Base-by-base conservation (phyloP, 192 early-diverging fungal genomes). In the Entophlyctis luteolus region DNA sequence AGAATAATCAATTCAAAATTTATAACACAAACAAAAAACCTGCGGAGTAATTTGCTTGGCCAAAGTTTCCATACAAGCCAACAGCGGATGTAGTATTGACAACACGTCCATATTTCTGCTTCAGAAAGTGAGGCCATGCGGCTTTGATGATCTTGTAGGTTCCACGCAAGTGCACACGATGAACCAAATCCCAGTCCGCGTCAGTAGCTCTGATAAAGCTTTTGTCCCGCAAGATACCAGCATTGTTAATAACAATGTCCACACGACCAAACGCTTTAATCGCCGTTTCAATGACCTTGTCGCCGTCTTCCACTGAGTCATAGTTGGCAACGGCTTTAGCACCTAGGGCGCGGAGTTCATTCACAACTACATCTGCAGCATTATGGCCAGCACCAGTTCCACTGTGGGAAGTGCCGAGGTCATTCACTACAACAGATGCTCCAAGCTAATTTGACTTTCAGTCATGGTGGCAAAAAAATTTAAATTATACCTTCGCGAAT, bases 301-400 rank as follows among this genome's bases (percentile, higher is more conserved):
- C 95, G 50, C 96, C 96, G n/a, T 95, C 89, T 72, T 96, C 95
- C 20, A 98, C 96, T 27, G 96, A 98, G 75, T 95, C 89, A 70
- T 86, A 78, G 70, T 80, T 83, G 77, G 95, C 91, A 8, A 92
- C 94, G 22, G 96, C 96, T 70, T 88, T 87, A 53, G 92, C 96
- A 49, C 95, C 96, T 14, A 81, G 75, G 29, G 75, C 77, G 18
- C 71, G 77, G 71, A 98, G 91, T 65, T 96, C 93, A 8, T 81
- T 82, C 22, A 93, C 94, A 33, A 98, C 93, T 47, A 82, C 80
- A 65, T 96, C 84, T 65, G 77, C 88, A 34, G 81, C 75, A 18
- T 79, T 29, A 12, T 38, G 25, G 16, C 60, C 67, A 23, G 47
- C 69, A 48, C 81, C 81, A 20, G 58, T 59, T 38, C 81, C 81